Percentiles rank a stretch among this genome's conserved stretches.
phyloP scores from a whole-genome alignment of 306 rosid genomes.

The Rubus idaeus region DNA sequence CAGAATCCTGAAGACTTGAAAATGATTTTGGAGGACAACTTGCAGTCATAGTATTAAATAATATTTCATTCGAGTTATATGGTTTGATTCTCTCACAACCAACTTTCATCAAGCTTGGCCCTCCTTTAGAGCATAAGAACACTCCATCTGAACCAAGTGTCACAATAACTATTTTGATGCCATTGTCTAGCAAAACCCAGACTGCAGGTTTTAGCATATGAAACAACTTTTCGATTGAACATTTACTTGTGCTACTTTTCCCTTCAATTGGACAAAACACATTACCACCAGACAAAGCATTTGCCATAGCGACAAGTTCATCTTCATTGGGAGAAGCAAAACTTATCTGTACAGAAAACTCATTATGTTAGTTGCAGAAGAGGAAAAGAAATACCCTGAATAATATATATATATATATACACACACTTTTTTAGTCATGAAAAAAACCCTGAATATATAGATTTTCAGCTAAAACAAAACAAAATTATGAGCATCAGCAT shows the following conservation, averaged over 20 bases:
- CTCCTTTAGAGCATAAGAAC: conserved; percentile 68
- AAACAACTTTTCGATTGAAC: conserved; percentile 48
- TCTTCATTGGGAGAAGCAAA: conserved; percentile 85
- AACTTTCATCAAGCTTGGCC: conserved; percentile 39
- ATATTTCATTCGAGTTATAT: conserved; percentile 24
- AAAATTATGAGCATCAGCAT: neutral
- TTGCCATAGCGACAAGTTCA: conserved; percentile 86
- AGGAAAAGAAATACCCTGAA: neutral
- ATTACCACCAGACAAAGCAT: conserved; percentile 54
- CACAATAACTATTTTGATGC: conserved; percentile 69
- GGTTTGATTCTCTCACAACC: conserved; percentile 32
- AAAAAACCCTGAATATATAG: neutral
- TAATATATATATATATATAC: neutral
- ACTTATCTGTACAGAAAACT: conserved; percentile 42
- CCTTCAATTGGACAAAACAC: conserved; percentile 44
- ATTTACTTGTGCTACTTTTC: conserved; percentile 30
- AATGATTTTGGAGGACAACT: conserved; percentile 47
- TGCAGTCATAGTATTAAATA: conserved; percentile 42
- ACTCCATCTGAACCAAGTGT: conserved; percentile 74
- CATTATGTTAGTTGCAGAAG: neutral
- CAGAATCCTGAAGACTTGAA: conserved; percentile 34
- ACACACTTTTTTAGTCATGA: no score
- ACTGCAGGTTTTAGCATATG: conserved; percentile 67
- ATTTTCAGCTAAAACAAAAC: neutral
- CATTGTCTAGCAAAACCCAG: conserved; percentile 69